Conservation (phyloP, 2,329 filamentous ascomycete species). For the Neocatenulostroma microsporum region DNA sequence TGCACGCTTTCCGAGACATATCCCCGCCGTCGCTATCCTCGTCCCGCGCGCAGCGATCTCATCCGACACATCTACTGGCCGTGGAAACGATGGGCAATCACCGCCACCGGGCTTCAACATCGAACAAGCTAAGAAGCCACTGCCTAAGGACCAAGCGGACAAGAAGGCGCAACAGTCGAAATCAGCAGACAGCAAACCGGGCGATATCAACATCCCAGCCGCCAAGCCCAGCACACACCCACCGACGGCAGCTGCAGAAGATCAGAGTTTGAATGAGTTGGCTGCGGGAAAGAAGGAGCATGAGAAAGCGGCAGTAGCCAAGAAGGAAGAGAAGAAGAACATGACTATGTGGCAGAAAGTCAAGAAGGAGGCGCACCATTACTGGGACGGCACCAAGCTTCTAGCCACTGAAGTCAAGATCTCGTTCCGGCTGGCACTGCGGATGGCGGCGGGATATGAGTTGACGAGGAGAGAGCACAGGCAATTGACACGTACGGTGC, state of each 20-base stretch:
- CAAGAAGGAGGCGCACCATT: constrained; percentile 88
- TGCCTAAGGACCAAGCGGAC: constrained; percentile 50
- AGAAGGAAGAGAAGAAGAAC: constrained; percentile 70
- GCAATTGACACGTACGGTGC: constrained; percentile 85
- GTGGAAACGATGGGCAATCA: constrained; percentile 38
- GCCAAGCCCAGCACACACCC: constrained; percentile 37
- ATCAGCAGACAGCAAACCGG: constrained; percentile 14
- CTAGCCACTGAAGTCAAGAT: constrained; percentile 88
- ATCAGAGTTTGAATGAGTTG: constrained; percentile 53
- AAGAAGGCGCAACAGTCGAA: constrained; percentile 10
- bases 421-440: constrained; percentile 80
- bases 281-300: constrained; percentile 43
- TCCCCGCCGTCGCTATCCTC: constrained; percentile 52
- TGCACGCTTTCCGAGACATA: constrained; percentile 40
- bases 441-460: constrained; percentile 98
- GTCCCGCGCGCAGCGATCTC: constrained; percentile 45
- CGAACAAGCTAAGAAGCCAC: constrained; percentile 80
- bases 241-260: constrained; percentile 42
- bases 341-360: constrained; percentile 84
- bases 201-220: constrained; percentile 28
- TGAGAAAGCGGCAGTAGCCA: constrained; percentile 51
- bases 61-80: constrained; percentile 50
- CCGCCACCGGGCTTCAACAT: constrained; percentile 87
- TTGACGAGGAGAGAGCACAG: constrained; percentile 87
- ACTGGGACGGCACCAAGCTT: constrained; percentile 98